These are phyloP conservation scores for Hypoxylon sp. DNA, from an alignment of 2,329 filamentous ascomycete species.

Conservation along the genomic window DNA sequence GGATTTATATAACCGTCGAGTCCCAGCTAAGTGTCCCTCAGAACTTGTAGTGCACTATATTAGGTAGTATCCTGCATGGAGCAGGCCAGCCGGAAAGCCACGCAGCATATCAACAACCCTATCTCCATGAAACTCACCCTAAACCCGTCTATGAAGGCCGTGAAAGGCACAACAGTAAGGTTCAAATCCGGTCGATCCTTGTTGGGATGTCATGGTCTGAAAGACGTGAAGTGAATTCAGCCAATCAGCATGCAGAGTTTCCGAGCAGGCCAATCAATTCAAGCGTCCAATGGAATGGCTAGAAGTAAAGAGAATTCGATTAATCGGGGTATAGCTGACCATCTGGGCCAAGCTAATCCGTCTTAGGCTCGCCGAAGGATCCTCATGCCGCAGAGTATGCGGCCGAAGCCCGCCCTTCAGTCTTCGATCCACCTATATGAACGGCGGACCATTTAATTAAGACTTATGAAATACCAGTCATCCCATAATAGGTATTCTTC, in stretches of 20 bases:
- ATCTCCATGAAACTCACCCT: conserved; percentile 18
- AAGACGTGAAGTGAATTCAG: not conserved
- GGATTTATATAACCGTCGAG: conserved; percentile 19
- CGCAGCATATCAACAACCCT: conserved; percentile 5
- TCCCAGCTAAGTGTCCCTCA: not conserved
- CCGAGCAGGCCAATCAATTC: conserved; percentile 31
- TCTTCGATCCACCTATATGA: not conserved
- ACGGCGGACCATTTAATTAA: not conserved
- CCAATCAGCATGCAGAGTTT: conserved; percentile 40
- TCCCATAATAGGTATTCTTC: not conserved
- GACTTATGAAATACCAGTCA: not conserved
- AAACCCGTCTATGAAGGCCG: conserved; percentile 13
- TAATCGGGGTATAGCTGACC: conserved; percentile 22
- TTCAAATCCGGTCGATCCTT: not conserved
- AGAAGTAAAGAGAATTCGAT: not conserved
- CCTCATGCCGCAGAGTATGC: not conserved
- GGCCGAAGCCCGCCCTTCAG: not conserved
- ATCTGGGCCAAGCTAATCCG: not conserved
- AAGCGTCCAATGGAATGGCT: conserved; percentile 20
- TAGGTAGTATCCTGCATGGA: not conserved
- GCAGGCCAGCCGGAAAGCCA: not conserved
- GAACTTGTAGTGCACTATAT: not conserved
- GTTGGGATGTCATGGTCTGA: not conserved
- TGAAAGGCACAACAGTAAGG: not conserved
- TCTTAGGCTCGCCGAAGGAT: conserved; percentile 18